Evolutionary conservation across 345 rosid genomes (phyloP), one percentile per base, ranked within the genome.

Genomic region (Murraya paniculata): DNA sequence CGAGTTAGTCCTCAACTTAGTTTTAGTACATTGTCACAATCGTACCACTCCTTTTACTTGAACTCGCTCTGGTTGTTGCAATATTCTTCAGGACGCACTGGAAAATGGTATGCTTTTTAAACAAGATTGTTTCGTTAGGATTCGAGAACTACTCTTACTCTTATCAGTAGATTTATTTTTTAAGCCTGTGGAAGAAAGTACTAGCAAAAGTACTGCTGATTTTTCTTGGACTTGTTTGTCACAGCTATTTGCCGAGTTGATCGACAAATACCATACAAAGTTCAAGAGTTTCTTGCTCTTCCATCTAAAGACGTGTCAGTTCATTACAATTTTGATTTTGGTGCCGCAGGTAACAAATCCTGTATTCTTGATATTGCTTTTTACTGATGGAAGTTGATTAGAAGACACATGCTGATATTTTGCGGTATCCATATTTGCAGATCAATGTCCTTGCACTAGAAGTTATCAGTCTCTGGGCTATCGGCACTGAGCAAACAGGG

Each of bases 71-170:
- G 48, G 72, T 90, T 14, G 81, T 83, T 27, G 30, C 78, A 39
- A 73, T 84, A 62, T 86, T 88, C 85, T 90, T 90, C 88, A 81
- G 75, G 83, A 76, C 71, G 36, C 75, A 87, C 78, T 86, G 89
- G 89, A 61, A 25, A 39, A 24, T 55, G 89, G 92, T 90, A 88
- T 41, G 84, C 53, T 76, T 77, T 36, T 45, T n/a, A n/a, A n/a
- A 27, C 74, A 31, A n/a, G 41, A 10, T 35, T 70, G 25, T 64
- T 22, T 30, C 16, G 14, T 55, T 6, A 21, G 64, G 68, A 2
- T 60, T 16, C 6, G 56, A n/a, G n/a, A 75, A 13, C 39, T 24
- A 11, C 4, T 22, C 50, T 6, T 9, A 27, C 62, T 50, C 33
- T 59, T 39, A 27, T 36, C 6, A 5, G 0, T 19, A 24, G 33